Conservation (phyloP, 1,284 basidiomycete genomes). For the Schizophyllum amplum region DNA sequence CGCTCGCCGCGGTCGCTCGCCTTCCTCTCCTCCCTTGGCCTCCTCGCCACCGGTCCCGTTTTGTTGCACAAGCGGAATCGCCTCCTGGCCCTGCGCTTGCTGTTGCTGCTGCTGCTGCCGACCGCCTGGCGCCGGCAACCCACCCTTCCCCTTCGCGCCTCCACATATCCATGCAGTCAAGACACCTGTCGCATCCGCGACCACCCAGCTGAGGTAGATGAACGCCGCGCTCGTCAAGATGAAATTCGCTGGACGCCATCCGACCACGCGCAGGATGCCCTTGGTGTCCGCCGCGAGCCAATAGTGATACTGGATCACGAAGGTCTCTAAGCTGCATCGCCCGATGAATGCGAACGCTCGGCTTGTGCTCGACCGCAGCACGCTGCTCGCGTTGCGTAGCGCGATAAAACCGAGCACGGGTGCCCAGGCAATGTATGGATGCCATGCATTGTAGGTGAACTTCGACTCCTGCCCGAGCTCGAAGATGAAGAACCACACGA, state of each 20-base stretch:
- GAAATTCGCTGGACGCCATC: slow-evolving; percentile 73
- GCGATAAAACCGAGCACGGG: slow-evolving; percentile 71
- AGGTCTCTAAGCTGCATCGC: slow-evolving; percentile 77
- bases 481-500: slow-evolving; percentile 79
- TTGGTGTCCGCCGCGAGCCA: slow-evolving; percentile 87
- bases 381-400: slow-evolving; percentile 67
- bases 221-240: slow-evolving; percentile 70
- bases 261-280: slow-evolving; percentile 73
- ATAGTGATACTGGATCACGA: slow-evolving; percentile 85
- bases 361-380: slow-evolving; percentile 64
- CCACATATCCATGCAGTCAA: slow-evolving; percentile 67
- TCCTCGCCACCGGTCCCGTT: neutral
- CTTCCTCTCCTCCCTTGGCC: slow-evolving; percentile 25
- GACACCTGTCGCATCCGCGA: slow-evolving; percentile 67
- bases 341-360: slow-evolving; percentile 75
- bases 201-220: slow-evolving; percentile 70
- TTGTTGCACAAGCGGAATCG: slow-evolving; percentile 1
- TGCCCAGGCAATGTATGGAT: slow-evolving; percentile 76
- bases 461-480: slow-evolving; percentile 72
- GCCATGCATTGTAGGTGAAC: slow-evolving; percentile 79
- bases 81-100: slow-evolving; percentile 3
- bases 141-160: slow-evolving; percentile 19
- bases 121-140: slow-evolving; percentile 17
- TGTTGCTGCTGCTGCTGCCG: slow-evolving; percentile 9
- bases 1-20: slow-evolving; percentile 38